These are phyloP conservation scores for Singerocomus inundabilis DNA, from an alignment of 1,284 basidiomycete species.

Conservation along the genomic window DNA sequence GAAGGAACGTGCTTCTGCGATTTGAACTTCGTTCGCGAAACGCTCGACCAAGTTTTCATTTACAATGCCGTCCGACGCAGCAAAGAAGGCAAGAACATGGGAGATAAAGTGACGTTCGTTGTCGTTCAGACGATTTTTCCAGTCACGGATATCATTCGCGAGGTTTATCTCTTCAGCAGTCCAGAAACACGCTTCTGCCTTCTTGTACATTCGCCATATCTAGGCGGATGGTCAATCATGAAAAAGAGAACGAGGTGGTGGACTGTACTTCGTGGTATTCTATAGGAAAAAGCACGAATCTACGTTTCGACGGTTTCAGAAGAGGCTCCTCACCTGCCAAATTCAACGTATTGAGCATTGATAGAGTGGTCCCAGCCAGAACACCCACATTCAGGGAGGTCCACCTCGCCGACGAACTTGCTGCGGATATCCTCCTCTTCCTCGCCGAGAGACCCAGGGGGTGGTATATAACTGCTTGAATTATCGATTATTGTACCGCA, in stretches of 20 bases:
- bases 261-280: conserved; percentile 78
- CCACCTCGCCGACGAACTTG: conserved; percentile 60
- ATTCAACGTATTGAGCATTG: neutral
- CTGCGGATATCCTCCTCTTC: conserved; percentile 10
- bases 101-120: conserved; percentile 96
- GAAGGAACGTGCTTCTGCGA: conserved; percentile 95
- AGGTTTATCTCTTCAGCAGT: conserved; percentile 98
- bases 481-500: neutral
- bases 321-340: conserved; percentile 73
- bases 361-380: neutral
- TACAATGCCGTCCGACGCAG: conserved; percentile 96
- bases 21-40: conserved; percentile 93
- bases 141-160: conserved; percentile 89
- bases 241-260: neutral
- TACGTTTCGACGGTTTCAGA: conserved; percentile 72
- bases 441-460: neutral
- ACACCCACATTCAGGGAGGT: conserved; percentile 58
- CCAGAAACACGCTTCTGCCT: conserved; percentile 92
- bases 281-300: conserved; percentile 94
- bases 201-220: conserved; percentile 98
- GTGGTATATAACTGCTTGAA: neutral
- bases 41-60: conserved; percentile 97
- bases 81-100: conserved; percentile 95
- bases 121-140: conserved; percentile 89
- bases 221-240: conserved; percentile 32